Conservation (phyloP, 1,284 basidiomycete species). For the Coniferiporia sulphurascens region DNA sequence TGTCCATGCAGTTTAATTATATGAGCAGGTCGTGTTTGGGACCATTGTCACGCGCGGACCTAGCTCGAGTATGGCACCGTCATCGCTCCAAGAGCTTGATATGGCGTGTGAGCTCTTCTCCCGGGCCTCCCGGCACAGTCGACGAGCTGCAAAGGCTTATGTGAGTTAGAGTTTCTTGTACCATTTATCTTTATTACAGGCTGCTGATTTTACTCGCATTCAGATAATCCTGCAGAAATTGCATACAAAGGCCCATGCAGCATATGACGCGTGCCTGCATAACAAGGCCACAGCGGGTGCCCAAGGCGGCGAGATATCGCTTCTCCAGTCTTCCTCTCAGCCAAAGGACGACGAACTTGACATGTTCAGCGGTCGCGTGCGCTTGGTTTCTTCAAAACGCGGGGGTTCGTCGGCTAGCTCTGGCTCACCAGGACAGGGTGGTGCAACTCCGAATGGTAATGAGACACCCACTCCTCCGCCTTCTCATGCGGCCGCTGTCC, state of each 20-base stretch:
- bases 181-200: background rate
- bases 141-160: constrained; percentile 53
- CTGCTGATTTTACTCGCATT: background rate
- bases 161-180: constrained; percentile 34
- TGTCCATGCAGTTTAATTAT: constrained; percentile 12
- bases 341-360: constrained; percentile 54
- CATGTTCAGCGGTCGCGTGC: constrained; percentile 56
- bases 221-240: constrained; percentile 53
- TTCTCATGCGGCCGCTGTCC: background rate
- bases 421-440: background rate
- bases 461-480: constrained; percentile 7
- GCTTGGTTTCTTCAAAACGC: constrained; percentile 39
- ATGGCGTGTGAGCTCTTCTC: constrained; percentile 54
- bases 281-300: constrained; percentile 29
- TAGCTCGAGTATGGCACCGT: constrained; percentile 48
- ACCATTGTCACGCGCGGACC: constrained; percentile 63
- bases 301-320: constrained; percentile 30
- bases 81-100: constrained; percentile 59
- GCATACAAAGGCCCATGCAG: constrained; percentile 49
- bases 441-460: background rate
- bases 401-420: constrained; percentile 2
- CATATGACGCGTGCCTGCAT: constrained; percentile 21
- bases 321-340: constrained; percentile 30
- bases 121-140: constrained; percentile 49
- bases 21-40: constrained; percentile 55